Base-by-base conservation (phyloP, 495 filamentous ascomycete species). In the Massariosphaeria phaeospora region DNA sequence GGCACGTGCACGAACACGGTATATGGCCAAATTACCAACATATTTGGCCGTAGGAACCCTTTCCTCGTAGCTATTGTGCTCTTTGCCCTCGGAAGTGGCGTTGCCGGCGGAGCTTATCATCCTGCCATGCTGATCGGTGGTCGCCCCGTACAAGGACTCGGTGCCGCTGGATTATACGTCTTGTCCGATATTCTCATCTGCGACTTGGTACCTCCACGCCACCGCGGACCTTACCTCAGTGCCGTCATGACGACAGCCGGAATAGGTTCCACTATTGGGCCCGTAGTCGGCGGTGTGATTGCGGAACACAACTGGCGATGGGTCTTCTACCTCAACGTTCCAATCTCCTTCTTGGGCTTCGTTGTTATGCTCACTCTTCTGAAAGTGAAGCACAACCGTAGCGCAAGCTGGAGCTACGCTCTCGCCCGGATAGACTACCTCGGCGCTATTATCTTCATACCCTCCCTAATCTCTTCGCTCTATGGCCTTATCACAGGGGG, bases 161-260 rank as follows among this genome's bases (percentile, higher is more conserved):
- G 62, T 2, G 47, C 25, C 1, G 62, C 30, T 2, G 57, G 62
- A 26, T 34, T 61, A 11, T 36, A 11, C n/a, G 26, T 72, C 21
- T 61, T 75, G 0, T 26, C 49, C 1, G 65, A 72, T 12, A 54
- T 72, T 7, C 63, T 75, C 30, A 43, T 73, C 10, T 69, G 63
- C 9, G 74, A 75, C 48, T 55, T 75, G 3, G 69, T 75, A 0
- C 70, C 73, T 0, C 23, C 74, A 4, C 44, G 72, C 6, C 60
- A 75, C 10, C 62, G 74, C 1, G 66, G 66, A 0, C 67, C 60
- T 5, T 73, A 65, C 24, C 52, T 73, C 4, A 68, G 63, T 1
- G 18, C 73, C 0, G 17, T 75, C 1, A 53, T 67, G 13, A 8
- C 13, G 3, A 21, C 59, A 43, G 61, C 59, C 9, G 60, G 61